Conservation (phyloP, 2,329 filamentous ascomycete species). For the Amauroascus niger region DNA sequence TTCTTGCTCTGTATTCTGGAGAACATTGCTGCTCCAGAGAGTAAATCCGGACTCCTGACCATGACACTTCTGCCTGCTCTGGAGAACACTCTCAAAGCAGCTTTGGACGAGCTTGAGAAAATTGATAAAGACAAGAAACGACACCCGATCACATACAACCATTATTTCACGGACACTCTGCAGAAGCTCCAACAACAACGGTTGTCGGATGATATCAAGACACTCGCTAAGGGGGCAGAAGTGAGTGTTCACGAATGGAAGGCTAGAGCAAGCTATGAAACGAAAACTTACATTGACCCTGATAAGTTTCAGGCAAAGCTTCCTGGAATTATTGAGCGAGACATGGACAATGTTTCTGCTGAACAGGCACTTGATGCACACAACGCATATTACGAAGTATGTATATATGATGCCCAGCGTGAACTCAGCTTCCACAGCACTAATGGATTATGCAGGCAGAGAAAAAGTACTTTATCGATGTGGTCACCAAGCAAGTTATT, state of each 20-base stretch:
- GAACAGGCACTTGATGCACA: too few species aligned
- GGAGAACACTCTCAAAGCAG: neutral
- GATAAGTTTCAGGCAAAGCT: too few species aligned
- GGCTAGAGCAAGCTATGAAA: too few species aligned
- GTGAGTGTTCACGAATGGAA: too few species aligned
- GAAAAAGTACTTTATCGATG: neutral
- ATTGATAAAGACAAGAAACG: neutral
- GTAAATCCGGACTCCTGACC: too few species aligned
- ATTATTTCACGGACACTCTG: constrained; percentile 10
- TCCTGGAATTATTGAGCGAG: too few species aligned
- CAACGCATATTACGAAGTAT: neutral
- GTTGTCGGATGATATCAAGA: neutral
- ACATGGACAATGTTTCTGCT: too few species aligned
- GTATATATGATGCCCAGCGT: neutral
- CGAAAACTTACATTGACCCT: too few species aligned
- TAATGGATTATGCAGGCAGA: neutral
- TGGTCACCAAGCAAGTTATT: neutral
- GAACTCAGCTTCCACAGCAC: neutral
- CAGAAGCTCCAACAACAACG: constrained; percentile 2
- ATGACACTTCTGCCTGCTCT: neutral
- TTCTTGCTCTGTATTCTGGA: neutral
- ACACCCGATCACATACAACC: constrained; percentile 10
- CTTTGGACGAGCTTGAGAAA: neutral
- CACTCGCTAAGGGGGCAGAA: neutral
- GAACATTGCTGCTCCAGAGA: neutral